Evolutionary conservation across 768 basidiomycete species (phyloP).

Genomic region (Filobasidium wieringae): DNA sequence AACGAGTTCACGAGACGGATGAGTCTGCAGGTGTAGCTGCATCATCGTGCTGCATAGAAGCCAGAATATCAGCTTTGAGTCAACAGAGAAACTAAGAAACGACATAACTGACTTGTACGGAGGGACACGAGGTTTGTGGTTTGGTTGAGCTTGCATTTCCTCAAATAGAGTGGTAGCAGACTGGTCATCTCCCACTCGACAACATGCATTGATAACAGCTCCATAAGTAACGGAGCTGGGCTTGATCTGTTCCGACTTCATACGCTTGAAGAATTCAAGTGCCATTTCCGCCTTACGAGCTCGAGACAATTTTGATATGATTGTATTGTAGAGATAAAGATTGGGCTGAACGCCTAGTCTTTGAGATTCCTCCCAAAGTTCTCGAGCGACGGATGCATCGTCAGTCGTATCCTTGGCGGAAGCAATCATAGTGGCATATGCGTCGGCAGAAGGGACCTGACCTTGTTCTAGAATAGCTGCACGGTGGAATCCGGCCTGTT

Average conservation of each 20-base stretch:
- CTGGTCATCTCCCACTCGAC: constrained; percentile 73
- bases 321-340: constrained; percentile 87
- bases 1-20: constrained; percentile 67
- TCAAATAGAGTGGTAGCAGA: constrained; percentile 71
- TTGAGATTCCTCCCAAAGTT: constrained; percentile 68
- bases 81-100: background rate
- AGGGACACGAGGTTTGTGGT: constrained; percentile 79
- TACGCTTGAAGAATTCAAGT: constrained; percentile 71
- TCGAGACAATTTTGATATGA: constrained; percentile 88
- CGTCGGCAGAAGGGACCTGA: constrained; percentile 68
- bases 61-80: constrained; percentile 1
- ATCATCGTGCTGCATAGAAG: constrained; percentile 56
- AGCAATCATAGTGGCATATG: constrained; percentile 81
- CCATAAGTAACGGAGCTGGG: constrained; percentile 89
- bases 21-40: constrained; percentile 84
- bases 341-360: constrained; percentile 60
- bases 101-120: constrained; percentile 63
- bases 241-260: constrained; percentile 54
- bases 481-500: constrained; percentile 70
- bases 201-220: constrained; percentile 79
- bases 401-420: constrained; percentile 88
- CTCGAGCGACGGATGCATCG: constrained; percentile 75
- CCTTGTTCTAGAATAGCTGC: constrained; percentile 63
- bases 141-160: constrained; percentile 63
- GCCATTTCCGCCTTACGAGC: constrained; percentile 88